These are phyloP conservation scores for Blepharisma undulans DNA, from an alignment of 169 alveolate genomes.

Conservation along the genomic window DNA sequence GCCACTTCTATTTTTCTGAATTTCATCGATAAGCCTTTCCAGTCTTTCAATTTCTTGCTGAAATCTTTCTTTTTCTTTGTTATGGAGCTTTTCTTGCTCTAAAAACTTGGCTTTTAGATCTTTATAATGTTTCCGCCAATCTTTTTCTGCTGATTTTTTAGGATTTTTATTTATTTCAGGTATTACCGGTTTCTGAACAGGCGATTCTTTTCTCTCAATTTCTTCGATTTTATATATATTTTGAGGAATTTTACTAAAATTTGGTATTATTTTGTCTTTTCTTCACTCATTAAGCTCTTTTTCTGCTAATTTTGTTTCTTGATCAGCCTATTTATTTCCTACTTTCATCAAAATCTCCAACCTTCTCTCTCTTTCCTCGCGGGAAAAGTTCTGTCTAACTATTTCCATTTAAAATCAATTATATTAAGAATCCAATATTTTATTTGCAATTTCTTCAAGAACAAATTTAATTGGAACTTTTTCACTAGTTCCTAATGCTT, in stretches of 20 bases:
- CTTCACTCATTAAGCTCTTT: not conserved
- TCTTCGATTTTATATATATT: not conserved
- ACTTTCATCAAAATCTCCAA: not conserved
- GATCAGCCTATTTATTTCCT: not conserved
- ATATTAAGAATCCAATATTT: not conserved
- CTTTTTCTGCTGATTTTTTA: not conserved
- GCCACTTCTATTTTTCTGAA: not conserved
- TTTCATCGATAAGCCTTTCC: not conserved
- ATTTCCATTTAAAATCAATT: not conserved
- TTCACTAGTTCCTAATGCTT: not conserved
- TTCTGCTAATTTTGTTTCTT: not conserved
- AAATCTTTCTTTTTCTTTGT: not conserved
- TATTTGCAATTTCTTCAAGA: not conserved
- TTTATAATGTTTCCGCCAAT: not conserved
- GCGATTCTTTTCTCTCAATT: not conserved
- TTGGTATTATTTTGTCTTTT: not conserved
- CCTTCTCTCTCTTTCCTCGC: not conserved
- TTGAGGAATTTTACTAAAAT: not conserved
- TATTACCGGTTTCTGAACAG: not conserved
- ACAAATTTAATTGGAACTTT: not conserved
- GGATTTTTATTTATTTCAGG: not conserved
- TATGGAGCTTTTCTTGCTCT: not conserved
- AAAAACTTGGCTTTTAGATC: not conserved
- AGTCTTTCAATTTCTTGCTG: not conserved
- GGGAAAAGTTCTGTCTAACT: not conserved